phyloP scores from a whole-genome alignment of 768 basidiomycete species.

The Wakefieldia striispora region DNA sequence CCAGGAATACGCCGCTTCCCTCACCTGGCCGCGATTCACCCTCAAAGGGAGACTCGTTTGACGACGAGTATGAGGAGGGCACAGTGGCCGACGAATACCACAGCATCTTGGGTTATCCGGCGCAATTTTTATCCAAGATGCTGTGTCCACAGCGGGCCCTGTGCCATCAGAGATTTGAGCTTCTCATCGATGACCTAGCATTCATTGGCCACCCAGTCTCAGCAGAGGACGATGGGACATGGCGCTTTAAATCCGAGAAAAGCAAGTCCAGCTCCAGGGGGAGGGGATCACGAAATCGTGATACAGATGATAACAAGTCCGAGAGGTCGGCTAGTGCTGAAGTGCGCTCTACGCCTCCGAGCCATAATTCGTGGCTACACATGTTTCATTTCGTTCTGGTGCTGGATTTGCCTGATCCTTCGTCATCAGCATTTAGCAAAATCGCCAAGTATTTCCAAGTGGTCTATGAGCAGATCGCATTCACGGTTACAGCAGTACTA shows the following conservation, averaged over 20 bases:
- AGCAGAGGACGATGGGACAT: slow-evolving; percentile 65
- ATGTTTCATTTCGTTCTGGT: slow-evolving; percentile 87
- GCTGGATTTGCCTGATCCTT: slow-evolving; percentile 86
- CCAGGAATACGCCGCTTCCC: slow-evolving; percentile 41
- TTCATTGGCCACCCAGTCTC: slow-evolving; percentile 96
- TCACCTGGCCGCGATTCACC: slow-evolving; percentile 54
- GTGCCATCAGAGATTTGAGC: slow-evolving; percentile 94
- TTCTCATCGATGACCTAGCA: slow-evolving; percentile 85
- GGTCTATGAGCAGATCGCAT: slow-evolving; percentile 86
- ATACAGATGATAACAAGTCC: slow-evolving; percentile 33
- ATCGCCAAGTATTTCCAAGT: slow-evolving; percentile 79
- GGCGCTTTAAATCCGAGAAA: slow-evolving; percentile 73
- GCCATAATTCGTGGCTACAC: slow-evolving; percentile 53
- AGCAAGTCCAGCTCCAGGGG: slow-evolving; percentile 50
- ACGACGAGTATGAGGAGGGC: slow-evolving; percentile 34
- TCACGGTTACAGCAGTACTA: slow-evolving; percentile 87
- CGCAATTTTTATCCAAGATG: slow-evolving; percentile 77
- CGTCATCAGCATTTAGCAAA: slow-evolving; percentile 76
- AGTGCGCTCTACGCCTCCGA: slow-evolving; percentile 18
- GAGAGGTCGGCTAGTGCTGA: slow-evolving; percentile 38
- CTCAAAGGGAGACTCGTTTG: slow-evolving; percentile 40
- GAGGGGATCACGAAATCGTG: slow-evolving; percentile 50
- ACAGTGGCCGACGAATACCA: slow-evolving; percentile 53
- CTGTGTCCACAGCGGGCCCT: slow-evolving; percentile 75
- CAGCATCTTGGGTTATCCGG: slow-evolving; percentile 73